A percentile compares a stretch with the other conserved stretches of the same genome.
These are phyloP conservation scores for Vitis hybrid DNA, from an alignment of 177 flowering plant species.

Conservation along the genomic window DNA sequence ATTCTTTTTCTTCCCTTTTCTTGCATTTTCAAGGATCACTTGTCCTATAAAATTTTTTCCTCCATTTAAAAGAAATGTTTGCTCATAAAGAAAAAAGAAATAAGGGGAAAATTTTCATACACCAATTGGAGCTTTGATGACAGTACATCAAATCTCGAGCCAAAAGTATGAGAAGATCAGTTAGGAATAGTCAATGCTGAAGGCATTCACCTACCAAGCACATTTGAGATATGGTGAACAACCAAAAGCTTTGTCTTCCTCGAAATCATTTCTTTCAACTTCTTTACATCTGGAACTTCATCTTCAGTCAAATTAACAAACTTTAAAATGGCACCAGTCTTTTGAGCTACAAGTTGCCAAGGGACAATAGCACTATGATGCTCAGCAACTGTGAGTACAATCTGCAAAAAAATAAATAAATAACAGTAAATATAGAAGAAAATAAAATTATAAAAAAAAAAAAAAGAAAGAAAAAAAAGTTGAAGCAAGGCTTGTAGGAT, in stretches of 20 bases:
- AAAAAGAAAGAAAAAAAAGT: not conserved
- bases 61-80: too few relatives aligned
- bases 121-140: too few relatives aligned
- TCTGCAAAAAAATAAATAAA: slow-evolving; percentile 39
- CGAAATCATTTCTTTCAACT: slow-evolving; percentile 56
- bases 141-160: too few relatives aligned
- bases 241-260: slow-evolving; percentile 79
- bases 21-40: too few relatives aligned
- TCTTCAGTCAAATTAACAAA: slow-evolving; percentile 64
- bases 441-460: not conserved
- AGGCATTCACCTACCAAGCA: slow-evolving; percentile 55
- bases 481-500: not conserved
- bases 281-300: slow-evolving; percentile 62
- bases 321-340: slow-evolving; percentile 79
- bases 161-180: not conserved
- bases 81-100: not conserved
- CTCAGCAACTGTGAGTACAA: slow-evolving; percentile 84
- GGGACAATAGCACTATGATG: slow-evolving; percentile 98
- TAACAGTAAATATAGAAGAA: not conserved
- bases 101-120: not conserved
- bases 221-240: slow-evolving; percentile 87
- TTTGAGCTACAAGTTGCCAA: slow-evolving; percentile 90
- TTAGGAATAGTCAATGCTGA: not conserved
- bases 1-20: too few relatives aligned
- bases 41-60: too few relatives aligned